Percentiles rank a stretch among this genome's conserved stretches.
phyloP scores from a whole-genome alignment of 2,329 filamentous ascomycete genomes.

The Fusarium liriodendri region DNA sequence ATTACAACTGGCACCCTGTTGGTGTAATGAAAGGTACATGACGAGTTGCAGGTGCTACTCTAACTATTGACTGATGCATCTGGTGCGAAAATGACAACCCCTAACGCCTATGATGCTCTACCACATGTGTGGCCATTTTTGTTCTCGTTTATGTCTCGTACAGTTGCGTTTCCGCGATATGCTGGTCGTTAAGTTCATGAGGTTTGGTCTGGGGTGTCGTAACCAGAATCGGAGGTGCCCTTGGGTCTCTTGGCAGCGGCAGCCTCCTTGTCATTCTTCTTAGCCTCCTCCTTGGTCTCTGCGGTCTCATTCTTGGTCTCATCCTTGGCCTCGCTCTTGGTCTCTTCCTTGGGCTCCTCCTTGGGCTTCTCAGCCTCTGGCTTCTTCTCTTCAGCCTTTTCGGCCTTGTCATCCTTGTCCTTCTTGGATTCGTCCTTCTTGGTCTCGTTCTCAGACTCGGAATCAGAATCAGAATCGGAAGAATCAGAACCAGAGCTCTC shows the following conservation, averaged over 20 bases:
- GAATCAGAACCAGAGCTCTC: conserved; percentile 37
- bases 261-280: neutral
- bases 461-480: conserved; percentile 37
- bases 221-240: conserved; percentile 49
- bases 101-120: conserved; percentile 21
- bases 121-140: neutral
- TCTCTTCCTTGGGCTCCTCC: neutral
- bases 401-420: conserved; percentile 9
- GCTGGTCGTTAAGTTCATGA: conserved; percentile 27
- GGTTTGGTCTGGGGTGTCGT: conserved; percentile 44
- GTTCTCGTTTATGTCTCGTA: neutral
- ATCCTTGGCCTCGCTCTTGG: neutral
- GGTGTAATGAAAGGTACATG: neutral
- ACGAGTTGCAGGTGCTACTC: neutral
- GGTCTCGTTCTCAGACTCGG: conserved; percentile 37
- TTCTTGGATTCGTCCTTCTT: conserved; percentile 35
- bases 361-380: neutral
- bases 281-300: conserved; percentile 15
- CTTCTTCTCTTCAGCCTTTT: conserved; percentile 21
- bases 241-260: conserved; percentile 38
- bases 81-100: conserved; percentile 10
- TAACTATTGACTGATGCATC: neutral
- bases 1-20: neutral
- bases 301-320: neutral
- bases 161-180: conserved; percentile 2